Evolutionary conservation across 1,139 yeast species (phyloP).

Genomic region (Kodamaea suecica): DNA sequence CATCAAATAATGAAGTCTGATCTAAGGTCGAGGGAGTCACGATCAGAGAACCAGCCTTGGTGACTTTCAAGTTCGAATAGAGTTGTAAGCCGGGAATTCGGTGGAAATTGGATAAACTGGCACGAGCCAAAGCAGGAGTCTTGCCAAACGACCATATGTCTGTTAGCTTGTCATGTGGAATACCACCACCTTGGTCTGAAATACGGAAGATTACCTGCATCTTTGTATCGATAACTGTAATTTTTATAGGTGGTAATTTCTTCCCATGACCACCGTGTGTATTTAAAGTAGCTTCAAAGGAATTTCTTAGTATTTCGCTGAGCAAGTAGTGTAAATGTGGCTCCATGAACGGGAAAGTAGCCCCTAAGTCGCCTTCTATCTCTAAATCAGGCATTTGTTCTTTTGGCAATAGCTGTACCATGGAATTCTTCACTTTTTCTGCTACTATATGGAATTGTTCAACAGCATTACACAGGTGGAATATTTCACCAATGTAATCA

Average conservation of each 20-base stretch:
- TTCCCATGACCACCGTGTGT: constrained; percentile 31
- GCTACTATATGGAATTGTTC: constrained; percentile 58
- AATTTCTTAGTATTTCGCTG: constrained; percentile 83
- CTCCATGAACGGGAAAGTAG: constrained; percentile 76
- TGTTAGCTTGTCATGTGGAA: constrained; percentile 52
- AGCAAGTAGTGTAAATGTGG: constrained; percentile 82
- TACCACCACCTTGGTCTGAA: constrained; percentile 90
- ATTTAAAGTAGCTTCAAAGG: constrained; percentile 73
- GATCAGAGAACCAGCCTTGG: constrained; percentile 40
- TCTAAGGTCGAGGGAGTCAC: constrained; percentile 22
- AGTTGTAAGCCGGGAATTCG: constrained; percentile 57
- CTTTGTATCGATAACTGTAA: constrained; percentile 65
- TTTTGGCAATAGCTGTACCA: constrained; percentile 52
- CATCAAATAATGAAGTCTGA: constrained; percentile 40
- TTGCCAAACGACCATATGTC: constrained; percentile 86
- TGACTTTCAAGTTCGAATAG: constrained; percentile 39
- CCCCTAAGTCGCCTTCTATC: constrained; percentile 62
- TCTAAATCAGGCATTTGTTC: constrained; percentile 70
- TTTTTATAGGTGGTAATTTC: constrained; percentile 64
- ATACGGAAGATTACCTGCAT: constrained; percentile 72
- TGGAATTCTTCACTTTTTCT: constrained; percentile 42
- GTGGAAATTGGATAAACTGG: constrained; percentile 62
- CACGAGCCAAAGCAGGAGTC: constrained; percentile 53
- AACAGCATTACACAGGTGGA: constrained; percentile 72
- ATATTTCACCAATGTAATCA: constrained; percentile 82